Evolutionary conservation across 2,329 filamentous ascomycete genomes (phyloP).

Genomic region (Fusarium devonianum): DNA sequence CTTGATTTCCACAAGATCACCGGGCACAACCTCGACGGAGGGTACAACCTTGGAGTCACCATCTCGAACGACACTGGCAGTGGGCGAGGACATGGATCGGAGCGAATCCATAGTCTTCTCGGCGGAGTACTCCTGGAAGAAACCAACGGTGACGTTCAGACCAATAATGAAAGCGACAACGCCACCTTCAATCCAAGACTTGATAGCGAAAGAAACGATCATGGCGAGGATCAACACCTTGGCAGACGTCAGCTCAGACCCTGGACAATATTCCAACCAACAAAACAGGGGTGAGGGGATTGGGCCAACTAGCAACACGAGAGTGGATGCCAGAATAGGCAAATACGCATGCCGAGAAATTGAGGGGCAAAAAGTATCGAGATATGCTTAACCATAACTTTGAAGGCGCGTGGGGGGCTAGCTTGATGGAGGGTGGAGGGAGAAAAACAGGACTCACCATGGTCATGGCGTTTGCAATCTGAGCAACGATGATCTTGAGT

Average conservation of each 20-base stretch:
- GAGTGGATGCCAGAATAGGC: conserved; percentile 54
- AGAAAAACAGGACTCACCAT: conserved; percentile 54
- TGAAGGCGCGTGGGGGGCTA: conserved; percentile 13
- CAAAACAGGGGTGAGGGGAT: conserved; percentile 10
- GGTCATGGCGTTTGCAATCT: conserved; percentile 75
- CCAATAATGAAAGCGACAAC: conserved; percentile 65
- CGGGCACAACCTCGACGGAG: conserved; percentile 59
- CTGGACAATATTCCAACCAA: not conserved
- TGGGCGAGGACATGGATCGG: conserved; percentile 53
- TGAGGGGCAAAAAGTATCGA: conserved; percentile 48
- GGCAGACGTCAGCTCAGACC: conserved; percentile 30
- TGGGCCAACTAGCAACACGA: conserved; percentile 50
- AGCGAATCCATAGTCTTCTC: conserved; percentile 60
- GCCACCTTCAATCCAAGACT: conserved; percentile 67
- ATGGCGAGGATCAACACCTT: conserved; percentile 63
- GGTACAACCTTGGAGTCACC: conserved; percentile 50
- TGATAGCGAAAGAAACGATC: conserved; percentile 63
- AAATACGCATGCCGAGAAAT: conserved; percentile 29
- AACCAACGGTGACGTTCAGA: conserved; percentile 64
- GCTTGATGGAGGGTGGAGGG: not conserved
- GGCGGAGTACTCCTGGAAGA: conserved; percentile 54
- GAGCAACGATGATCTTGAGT: conserved; percentile 66
- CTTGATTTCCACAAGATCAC: conserved; percentile 62
- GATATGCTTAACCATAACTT: conserved; percentile 24
- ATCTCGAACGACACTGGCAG: conserved; percentile 53